Conservation (phyloP, 2,329 filamentous ascomycete genomes). For the Trichoderma hamatum region DNA sequence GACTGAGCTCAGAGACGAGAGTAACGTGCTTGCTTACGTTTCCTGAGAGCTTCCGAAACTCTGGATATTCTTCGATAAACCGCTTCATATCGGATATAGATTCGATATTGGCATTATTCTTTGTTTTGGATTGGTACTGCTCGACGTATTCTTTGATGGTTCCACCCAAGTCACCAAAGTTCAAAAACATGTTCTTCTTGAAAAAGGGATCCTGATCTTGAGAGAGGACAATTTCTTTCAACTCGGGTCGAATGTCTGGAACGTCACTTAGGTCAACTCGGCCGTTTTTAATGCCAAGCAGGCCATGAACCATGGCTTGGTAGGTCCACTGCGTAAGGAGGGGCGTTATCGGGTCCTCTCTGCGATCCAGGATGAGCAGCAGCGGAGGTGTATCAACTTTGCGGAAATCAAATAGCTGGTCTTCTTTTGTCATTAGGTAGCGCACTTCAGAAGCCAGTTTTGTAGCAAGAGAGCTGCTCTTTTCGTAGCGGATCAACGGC, state of each 20-base stretch:
- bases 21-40: constrained; percentile 99
- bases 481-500: constrained; percentile 89
- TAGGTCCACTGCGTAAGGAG: constrained; percentile 98
- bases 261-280: constrained; percentile 84
- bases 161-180: constrained; percentile 92
- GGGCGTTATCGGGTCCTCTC: constrained; percentile 93
- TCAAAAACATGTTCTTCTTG: constrained; percentile 98
- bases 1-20: constrained; percentile 88
- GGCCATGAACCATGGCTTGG: constrained; percentile 98
- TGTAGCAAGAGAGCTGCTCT: constrained; percentile 85
- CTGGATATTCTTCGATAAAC: constrained; percentile 97
- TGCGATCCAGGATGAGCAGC: constrained; percentile 83
- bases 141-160: constrained; percentile 99
- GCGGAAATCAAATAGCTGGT: constrained; percentile 94
- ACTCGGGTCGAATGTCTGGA: constrained; percentile 80
- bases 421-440: constrained; percentile 92
- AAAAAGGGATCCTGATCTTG: constrained; percentile 99
- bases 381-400: constrained; percentile 94
- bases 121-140: constrained; percentile 97
- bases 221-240: constrained; percentile 92
- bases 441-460: constrained; percentile 92
- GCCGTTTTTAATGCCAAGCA: constrained; percentile 93
- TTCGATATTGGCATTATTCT: constrained; percentile 93
- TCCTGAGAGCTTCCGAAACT: constrained; percentile 94
- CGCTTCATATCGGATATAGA: constrained; percentile 99